Base-by-base conservation (phyloP, 805 yeast species). In the Yarrowia hollandica region DNA sequence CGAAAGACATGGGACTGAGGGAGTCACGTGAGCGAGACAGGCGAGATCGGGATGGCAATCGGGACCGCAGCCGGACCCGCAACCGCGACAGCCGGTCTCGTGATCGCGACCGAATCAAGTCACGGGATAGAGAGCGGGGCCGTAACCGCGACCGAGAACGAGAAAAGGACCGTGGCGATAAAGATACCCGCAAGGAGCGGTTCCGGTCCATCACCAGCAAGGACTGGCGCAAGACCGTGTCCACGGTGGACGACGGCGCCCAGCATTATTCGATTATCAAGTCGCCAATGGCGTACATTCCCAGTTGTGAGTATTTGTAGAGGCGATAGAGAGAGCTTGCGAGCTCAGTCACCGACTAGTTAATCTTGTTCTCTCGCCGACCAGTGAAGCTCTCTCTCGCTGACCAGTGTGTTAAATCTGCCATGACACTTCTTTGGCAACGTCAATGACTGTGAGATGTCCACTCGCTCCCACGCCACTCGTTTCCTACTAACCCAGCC, bases 201-300 rank as follows among this genome's bases (percentile, higher is more conserved):
- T 48, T 48, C 31, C 30, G 55, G 30, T 31, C 39, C 15, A 48
- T 48, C 31, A 48, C 39, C 22, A 30, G 28, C 21, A 48, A 48
- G 23, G 39, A 48, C 39, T 48, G 55, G 55, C 22, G 39, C 31
- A 44, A 28, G 35, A 44, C 5, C 18, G 35, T 44, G 25, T 18
- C 35, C 10, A 30, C 52, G 5, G 26, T 33, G 9, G 55, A 48
- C 15, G 30, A 48, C 11, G 55, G 34, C 15, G 6, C 55, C 12
- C 39, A 31, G 28, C 55, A 48, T 9, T 48, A 48, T 16, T 6
- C 38, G 22, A 31, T 48, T 22, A 31, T 33, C 38, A 33, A 48
- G 30, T 31, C 39, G 30, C 39, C 55, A 21, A 48, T 48, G 55
- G 55, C 55, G 33, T 48, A 33, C 30, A 33, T 48, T 26, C 55